These are phyloP conservation scores for Talaromyces borbonicus DNA, from an alignment of 495 filamentous ascomycete genomes.

Conservation along the genomic window DNA sequence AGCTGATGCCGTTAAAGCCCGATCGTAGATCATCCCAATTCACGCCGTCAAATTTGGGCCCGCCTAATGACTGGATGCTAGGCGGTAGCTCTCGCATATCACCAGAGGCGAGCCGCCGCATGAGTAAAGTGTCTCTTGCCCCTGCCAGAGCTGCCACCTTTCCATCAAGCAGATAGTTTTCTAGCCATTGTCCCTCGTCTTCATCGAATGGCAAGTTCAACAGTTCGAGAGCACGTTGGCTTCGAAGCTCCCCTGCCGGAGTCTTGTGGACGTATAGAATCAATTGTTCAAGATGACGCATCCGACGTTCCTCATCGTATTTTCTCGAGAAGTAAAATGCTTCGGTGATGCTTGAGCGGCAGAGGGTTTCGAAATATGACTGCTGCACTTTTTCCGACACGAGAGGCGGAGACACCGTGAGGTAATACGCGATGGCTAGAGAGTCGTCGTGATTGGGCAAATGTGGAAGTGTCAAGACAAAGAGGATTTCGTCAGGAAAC, in stretches of 20 bases:
- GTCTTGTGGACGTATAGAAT: slow-evolving; percentile 50
- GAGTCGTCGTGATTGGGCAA: slow-evolving; percentile 50
- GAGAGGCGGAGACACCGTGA: slow-evolving; percentile 57
- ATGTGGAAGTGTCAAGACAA: slow-evolving; percentile 50
- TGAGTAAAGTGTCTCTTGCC: slow-evolving; percentile 58
- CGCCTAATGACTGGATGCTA: slow-evolving; percentile 31
- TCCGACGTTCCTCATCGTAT: slow-evolving; percentile 49
- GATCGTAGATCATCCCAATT: slow-evolving; percentile 42
- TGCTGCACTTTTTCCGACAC: slow-evolving; percentile 46
- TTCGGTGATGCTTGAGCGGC: slow-evolving; percentile 56
- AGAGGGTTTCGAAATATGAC: slow-evolving; percentile 56
- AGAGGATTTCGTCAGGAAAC: slow-evolving; percentile 71
- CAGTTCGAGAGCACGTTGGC: slow-evolving; percentile 53
- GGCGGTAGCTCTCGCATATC: slow-evolving; percentile 26
- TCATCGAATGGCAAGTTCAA: slow-evolving; percentile 57
- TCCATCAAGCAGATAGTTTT: slow-evolving; percentile 49
- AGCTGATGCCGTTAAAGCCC: slow-evolving; percentile 17
- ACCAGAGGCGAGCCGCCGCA: slow-evolving; percentile 54
- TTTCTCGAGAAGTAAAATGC: slow-evolving; percentile 63
- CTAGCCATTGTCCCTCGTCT: slow-evolving; percentile 65
- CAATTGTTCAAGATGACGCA: slow-evolving; percentile 55
- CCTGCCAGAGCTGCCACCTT: slow-evolving; percentile 50
- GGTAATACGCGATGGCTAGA: slow-evolving; percentile 66
- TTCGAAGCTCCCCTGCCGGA: slow-evolving; percentile 32
- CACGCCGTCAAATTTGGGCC: slow-evolving; percentile 41